phyloP scores from a whole-genome alignment of 306 rosid species.

The Sesbania bispinosa region DNA sequence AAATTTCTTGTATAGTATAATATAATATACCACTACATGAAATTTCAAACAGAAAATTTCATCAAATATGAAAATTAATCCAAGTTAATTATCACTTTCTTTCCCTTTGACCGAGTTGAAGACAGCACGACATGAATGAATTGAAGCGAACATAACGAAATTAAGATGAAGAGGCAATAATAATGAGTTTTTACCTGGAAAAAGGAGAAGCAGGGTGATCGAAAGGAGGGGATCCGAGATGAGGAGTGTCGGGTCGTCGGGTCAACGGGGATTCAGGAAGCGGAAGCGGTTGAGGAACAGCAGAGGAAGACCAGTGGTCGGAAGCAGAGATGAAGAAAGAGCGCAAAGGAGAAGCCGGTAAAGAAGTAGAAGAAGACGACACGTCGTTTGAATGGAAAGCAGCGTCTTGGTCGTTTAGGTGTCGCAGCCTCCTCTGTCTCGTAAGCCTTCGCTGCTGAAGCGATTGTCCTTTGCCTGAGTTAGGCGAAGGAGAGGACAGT shows the following conservation, averaged over 20 bases:
- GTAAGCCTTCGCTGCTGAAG: constrained; percentile 56
- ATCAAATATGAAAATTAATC: too few species aligned
- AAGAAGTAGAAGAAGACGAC: constrained; percentile 16
- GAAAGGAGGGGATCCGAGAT: constrained; percentile 29
- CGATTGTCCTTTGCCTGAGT: too few species aligned
- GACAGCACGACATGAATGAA: too few species aligned
- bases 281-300: constrained; percentile 61
- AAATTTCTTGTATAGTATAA: too few species aligned
- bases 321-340: too few species aligned
- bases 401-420: constrained; percentile 41
- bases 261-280: constrained; percentile 47
- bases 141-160: too few species aligned
- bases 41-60: too few species aligned
- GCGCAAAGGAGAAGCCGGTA: constrained; percentile 49
- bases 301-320: constrained; percentile 46
- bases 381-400: constrained; percentile 22
- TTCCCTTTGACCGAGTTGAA: too few species aligned
- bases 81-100: too few species aligned
- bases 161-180: too few species aligned
- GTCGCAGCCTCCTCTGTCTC: constrained; percentile 58
- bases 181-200: constrained; percentile 47
- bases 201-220: constrained; percentile 15
- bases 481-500: background rate
- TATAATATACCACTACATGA: too few species aligned
- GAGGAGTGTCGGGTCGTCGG: constrained; percentile 37